Percentiles rank a stretch among this genome's conserved stretches.
phyloP scores from a whole-genome alignment of 2,329 filamentous ascomycete genomes.

The Aspergillus pseudoglaucus region DNA sequence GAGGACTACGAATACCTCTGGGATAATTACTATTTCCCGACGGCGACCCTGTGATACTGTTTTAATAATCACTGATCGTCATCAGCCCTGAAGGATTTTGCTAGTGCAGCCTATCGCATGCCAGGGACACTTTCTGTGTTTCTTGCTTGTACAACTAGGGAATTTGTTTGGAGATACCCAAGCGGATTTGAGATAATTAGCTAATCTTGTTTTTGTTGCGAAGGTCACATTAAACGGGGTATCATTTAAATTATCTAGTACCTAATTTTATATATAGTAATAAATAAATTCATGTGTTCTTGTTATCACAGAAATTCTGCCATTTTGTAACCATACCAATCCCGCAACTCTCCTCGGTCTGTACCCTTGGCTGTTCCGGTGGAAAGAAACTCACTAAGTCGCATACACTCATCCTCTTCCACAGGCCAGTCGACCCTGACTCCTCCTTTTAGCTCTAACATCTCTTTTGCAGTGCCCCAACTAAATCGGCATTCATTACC shows the following conservation, averaged over 20 bases:
- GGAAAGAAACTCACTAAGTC: conserved; percentile 70
- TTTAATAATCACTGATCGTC: neutral
- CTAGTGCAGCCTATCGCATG: neutral
- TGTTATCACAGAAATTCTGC: conserved; percentile 61
- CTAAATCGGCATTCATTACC: conserved; percentile 87
- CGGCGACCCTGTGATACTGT: conserved; percentile 43
- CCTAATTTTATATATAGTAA: conserved; percentile 12
- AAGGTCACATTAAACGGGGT: conserved; percentile 8
- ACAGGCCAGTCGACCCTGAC: conserved; percentile 78
- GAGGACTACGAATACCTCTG: conserved; percentile 97
- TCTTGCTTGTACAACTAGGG: conserved; percentile 1
- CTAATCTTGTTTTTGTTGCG: conserved; percentile 1
- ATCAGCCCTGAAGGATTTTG: neutral
- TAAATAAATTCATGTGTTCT: conserved; percentile 6
- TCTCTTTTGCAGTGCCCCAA: conserved; percentile 90
- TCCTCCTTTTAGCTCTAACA: conserved; percentile 70
- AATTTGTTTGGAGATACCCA: conserved; percentile 3
- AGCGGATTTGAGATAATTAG: neutral
- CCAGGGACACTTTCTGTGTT: conserved; percentile 1
- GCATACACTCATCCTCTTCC: conserved; percentile 62
- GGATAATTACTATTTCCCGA: conserved; percentile 94
- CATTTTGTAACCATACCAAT: conserved; percentile 72
- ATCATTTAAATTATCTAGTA: conserved; percentile 20
- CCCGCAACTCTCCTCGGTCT: conserved; percentile 63
- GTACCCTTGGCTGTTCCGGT: conserved; percentile 36